Evolutionary conservation across 1,284 basidiomycete genomes (phyloP), one percentile per base, ranked within the genome.

Genomic region (Cutaneotrichosporon cyanovorans): DNA sequence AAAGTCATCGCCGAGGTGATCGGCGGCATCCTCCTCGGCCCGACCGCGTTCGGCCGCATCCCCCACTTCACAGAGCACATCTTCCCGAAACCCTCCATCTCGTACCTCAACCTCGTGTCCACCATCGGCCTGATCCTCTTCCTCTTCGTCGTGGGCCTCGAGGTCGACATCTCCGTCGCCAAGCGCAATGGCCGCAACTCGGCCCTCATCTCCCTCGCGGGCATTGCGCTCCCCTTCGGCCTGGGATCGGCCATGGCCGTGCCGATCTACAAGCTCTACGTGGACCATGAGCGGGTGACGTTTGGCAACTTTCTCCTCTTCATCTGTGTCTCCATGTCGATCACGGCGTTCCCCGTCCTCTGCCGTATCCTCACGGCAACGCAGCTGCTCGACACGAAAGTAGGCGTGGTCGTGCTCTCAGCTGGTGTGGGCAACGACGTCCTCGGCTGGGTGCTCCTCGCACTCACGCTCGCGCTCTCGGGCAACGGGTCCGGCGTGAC

Each of bases 251-350:
- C 80, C 0, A 76, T 95, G 12, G 79, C 89, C 0, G 77, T 83
- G 3, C 83, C 87, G 1, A 65, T 97, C 28, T 97, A 93, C 74
- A 73, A 83, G 44, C 52, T 55, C 34, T 93, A 92, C 69, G 83
- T 93, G 61, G 77, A 82, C 56, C 60, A 69, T 0, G 48, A 61
- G 4, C 73, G 69, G 37, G 79, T 84, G 47, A 73, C 81, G 36
- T 81, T 87, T 66, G 83, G 87, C 1, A 79, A 95, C 65, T 97
- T 97, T 69, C 80, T 97, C 77, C 81, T 98, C 35, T 97, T 96
- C 70, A 82, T 87, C 34, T 88, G 89, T 40, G 87, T 93, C 15
- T 73, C 90, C 1, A 89, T 83, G 73, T 84, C 85, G 3, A 96
- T 96, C 68, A 96, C 91, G 0, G 91, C 91, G 0, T 93, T 93